Evolutionary conservation across 1,284 basidiomycete genomes (phyloP).

Genomic region (Ganoderma resinaceum): DNA sequence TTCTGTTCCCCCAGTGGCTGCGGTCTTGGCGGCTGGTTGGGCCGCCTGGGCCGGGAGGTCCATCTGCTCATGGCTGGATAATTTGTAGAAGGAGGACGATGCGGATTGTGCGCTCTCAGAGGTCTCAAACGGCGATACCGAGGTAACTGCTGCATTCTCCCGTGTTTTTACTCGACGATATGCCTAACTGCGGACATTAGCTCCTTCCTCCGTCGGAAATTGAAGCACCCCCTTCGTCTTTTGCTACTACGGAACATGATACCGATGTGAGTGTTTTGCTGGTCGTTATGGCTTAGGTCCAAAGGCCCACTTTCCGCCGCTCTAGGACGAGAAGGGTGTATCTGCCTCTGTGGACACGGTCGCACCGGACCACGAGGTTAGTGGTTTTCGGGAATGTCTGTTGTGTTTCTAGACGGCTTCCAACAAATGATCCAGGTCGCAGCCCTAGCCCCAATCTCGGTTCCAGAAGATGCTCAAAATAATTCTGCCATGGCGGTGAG

Average conservation of each 20-base stretch:
- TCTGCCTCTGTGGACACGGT: neutral
- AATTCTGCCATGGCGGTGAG: neutral
- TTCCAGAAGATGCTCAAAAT: constrained; percentile 3
- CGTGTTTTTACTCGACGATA: neutral
- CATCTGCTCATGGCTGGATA: constrained; percentile 4
- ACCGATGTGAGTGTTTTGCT: constrained; percentile 25
- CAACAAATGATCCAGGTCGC: constrained; percentile 1
- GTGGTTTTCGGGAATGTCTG: neutral
- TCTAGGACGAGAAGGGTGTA: constrained; percentile 23
- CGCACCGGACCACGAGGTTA: constrained; percentile 13
- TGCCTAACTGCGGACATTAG: constrained; percentile 20
- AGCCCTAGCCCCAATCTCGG: neutral
- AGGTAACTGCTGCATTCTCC: constrained; percentile 21
- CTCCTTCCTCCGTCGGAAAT: constrained; percentile 26
- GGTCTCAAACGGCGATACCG: constrained; percentile 23
- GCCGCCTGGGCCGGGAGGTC: neutral
- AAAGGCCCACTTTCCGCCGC: neutral
- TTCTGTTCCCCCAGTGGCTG: neutral
- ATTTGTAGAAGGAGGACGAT: constrained; percentile 13
- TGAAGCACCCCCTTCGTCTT: constrained; percentile 37
- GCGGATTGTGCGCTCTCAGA: constrained; percentile 25
- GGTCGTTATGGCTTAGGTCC: neutral
- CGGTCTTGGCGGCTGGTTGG: neutral
- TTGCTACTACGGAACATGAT: constrained; percentile 25
- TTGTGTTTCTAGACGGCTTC: neutral